Evolutionary conservation across 2,329 filamentous ascomycete species (phyloP).

Genomic region (Colletotrichum falcatum): DNA sequence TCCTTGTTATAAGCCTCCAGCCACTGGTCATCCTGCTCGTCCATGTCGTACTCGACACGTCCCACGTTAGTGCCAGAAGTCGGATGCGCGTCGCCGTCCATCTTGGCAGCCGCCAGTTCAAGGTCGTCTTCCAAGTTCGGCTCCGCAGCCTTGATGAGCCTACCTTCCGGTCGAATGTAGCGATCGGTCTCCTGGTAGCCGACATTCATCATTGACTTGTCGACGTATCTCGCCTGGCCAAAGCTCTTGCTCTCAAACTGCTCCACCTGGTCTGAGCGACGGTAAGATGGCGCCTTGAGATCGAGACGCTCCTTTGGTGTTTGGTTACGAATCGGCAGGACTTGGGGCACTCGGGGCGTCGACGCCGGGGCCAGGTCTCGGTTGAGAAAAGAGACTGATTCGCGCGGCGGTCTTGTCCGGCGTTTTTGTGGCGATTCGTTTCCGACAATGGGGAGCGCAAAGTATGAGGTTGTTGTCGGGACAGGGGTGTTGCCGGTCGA

Average conservation of each 20-base stretch:
- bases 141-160: slow-evolving; percentile 74
- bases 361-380: slow-evolving; percentile 57
- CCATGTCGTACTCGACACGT: slow-evolving; percentile 98
- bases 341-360: slow-evolving; percentile 70
- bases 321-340: slow-evolving; percentile 82
- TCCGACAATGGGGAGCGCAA: slow-evolving; percentile 48
- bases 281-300: slow-evolving; percentile 79
- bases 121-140: slow-evolving; percentile 69
- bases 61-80: slow-evolving; percentile 69
- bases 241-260: slow-evolving; percentile 87
- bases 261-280: slow-evolving; percentile 82
- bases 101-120: slow-evolving; percentile 61
- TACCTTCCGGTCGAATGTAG: slow-evolving; percentile 81
- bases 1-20: slow-evolving; percentile 84
- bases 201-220: slow-evolving; percentile 95
- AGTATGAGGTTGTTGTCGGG: slow-evolving; percentile 50
- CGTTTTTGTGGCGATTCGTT: slow-evolving; percentile 56
- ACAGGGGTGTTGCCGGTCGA: slow-evolving; percentile 59
- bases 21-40: slow-evolving; percentile 99
- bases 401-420: slow-evolving; percentile 61
- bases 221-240: slow-evolving; percentile 90
- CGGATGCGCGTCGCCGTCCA: slow-evolving; percentile 67
- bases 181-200: slow-evolving; percentile 96
- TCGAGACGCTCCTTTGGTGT: slow-evolving; percentile 85
- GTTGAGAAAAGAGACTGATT: slow-evolving; percentile 65